phyloP scores from a whole-genome alignment of 495 filamentous ascomycete species.

The Cairneyella variabilis region DNA sequence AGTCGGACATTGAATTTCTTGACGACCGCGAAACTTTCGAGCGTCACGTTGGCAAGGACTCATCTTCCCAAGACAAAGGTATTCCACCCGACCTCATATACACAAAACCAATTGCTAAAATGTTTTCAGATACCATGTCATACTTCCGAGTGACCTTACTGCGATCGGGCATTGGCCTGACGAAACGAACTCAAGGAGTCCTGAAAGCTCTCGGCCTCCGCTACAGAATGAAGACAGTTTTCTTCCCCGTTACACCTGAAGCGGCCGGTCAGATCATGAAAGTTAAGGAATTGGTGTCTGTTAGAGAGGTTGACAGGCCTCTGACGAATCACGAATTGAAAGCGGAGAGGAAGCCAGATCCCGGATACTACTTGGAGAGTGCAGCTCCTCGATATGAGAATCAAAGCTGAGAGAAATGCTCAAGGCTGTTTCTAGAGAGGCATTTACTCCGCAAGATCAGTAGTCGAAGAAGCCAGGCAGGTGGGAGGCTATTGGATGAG shows the following conservation, averaged over 20 bases:
- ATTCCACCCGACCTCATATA: too few relatives aligned
- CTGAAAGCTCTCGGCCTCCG: slow-evolving; percentile 86
- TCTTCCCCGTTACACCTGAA: slow-evolving; percentile 78
- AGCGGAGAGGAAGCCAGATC: slow-evolving; percentile 70
- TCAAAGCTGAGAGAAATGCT: not conserved
- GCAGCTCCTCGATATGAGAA: slow-evolving; percentile 31
- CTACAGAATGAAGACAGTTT: slow-evolving; percentile 84
- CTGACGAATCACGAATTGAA: slow-evolving; percentile 71
- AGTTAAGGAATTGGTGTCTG: slow-evolving; percentile 91
- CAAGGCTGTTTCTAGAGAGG: not conserved
- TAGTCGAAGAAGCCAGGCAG: too few relatives aligned
- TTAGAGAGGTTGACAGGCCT: slow-evolving; percentile 73
- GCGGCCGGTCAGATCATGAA: slow-evolving; percentile 95
- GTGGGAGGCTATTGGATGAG: too few relatives aligned
- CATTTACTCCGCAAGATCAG: too few relatives aligned
- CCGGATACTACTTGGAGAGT: slow-evolving; percentile 82
- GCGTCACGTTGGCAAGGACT: not conserved
- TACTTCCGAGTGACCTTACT: slow-evolving; percentile 95
- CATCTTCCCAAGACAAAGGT: slow-evolving; percentile 8
- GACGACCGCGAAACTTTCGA: too few relatives aligned
- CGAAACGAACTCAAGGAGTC: slow-evolving; percentile 73
- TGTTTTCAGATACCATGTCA: slow-evolving; percentile 64
- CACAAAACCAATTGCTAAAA: too few relatives aligned
- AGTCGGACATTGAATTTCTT: not conserved
- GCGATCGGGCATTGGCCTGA: slow-evolving; percentile 90